Conservation (phyloP, 257 asterid genomes). For the Solanum pinnatisectum region DNA sequence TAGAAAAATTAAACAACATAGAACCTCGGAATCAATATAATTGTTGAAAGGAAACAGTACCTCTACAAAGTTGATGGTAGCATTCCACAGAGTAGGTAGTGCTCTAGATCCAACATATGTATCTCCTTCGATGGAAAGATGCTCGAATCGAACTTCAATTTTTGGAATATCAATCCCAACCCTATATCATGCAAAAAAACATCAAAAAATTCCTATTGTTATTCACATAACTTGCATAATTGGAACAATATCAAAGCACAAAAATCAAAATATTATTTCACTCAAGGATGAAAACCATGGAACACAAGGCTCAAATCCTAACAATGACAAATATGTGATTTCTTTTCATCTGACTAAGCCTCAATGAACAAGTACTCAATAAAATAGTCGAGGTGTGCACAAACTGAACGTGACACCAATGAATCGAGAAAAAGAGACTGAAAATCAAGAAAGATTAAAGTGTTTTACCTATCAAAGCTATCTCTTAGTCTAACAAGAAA, state of each 20-base stretch:
- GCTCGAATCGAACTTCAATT: constrained; percentile 74
- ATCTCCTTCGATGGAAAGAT: constrained; percentile 72
- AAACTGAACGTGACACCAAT: not conserved
- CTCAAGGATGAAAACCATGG: not conserved
- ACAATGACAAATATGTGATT: not conserved
- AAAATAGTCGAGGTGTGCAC: not conserved
- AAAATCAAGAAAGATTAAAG: not conserved
- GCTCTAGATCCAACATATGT: constrained; percentile 76
- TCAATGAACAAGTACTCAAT: not conserved
- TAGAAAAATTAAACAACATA: not conserved
- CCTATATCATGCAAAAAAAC: constrained; percentile 18
- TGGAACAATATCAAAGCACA: not conserved
- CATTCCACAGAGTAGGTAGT: constrained; percentile 71
- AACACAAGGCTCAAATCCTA: not conserved
- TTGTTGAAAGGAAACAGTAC: constrained; percentile 14
- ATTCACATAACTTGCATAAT: not conserved
- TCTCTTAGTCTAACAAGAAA: constrained; percentile 64
- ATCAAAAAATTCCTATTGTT: not conserved
- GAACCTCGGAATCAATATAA: not conserved
- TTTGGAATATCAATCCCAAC: constrained; percentile 78
- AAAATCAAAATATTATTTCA: not conserved
- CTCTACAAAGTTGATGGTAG: constrained; percentile 68
- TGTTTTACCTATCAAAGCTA: constrained; percentile 61
- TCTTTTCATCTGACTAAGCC: not conserved
- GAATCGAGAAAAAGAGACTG: not conserved